Percentiles rank a stretch among this genome's conserved stretches.
Conservation (phyloP, 345 rosid genomes). For the Bruguiera parviflora region DNA sequence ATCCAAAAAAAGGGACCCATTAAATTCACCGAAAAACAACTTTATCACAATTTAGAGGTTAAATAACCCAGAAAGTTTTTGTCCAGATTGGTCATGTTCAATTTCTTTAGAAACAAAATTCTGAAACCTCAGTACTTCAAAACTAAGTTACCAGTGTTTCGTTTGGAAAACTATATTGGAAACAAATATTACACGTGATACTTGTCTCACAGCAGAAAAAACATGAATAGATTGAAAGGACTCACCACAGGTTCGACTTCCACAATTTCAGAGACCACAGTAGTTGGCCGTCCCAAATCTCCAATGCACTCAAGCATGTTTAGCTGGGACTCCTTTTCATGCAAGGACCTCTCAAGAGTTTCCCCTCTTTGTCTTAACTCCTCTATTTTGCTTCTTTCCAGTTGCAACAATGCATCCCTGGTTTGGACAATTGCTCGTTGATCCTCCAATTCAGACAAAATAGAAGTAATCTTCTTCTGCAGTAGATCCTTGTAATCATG, state of each 20-base stretch:
- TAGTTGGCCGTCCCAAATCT: slow-evolving; percentile 37
- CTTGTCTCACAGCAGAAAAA: too few relatives aligned
- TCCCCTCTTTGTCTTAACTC: slow-evolving; percentile 61
- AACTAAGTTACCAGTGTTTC: too few relatives aligned
- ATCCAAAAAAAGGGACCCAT: too few relatives aligned
- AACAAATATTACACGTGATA: too few relatives aligned
- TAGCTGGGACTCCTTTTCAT: slow-evolving; percentile 60
- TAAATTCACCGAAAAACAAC: too few relatives aligned
- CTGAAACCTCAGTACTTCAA: too few relatives aligned
- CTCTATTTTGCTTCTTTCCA: slow-evolving; percentile 66
- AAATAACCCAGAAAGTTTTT: too few relatives aligned
- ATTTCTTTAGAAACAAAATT: too few relatives aligned
- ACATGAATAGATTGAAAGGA: neutral
- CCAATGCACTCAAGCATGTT: slow-evolving; percentile 46
- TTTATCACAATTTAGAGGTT: too few relatives aligned
- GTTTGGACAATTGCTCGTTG: slow-evolving; percentile 48
- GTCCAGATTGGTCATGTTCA: too few relatives aligned
- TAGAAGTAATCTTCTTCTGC: slow-evolving; percentile 48
- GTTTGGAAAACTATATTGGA: too few relatives aligned
- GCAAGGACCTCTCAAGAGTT: slow-evolving; percentile 59
- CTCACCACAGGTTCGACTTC: slow-evolving; percentile 95
- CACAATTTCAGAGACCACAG: slow-evolving; percentile 54
- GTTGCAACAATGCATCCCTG: slow-evolving; percentile 60
- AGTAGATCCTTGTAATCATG: slow-evolving; percentile 58
- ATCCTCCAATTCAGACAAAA: slow-evolving; percentile 60